Percentiles rank a stretch among this genome's conserved stretches.
phyloP scores from a whole-genome alignment of 768 basidiomycete genomes.

The Suillus ampliporus region DNA sequence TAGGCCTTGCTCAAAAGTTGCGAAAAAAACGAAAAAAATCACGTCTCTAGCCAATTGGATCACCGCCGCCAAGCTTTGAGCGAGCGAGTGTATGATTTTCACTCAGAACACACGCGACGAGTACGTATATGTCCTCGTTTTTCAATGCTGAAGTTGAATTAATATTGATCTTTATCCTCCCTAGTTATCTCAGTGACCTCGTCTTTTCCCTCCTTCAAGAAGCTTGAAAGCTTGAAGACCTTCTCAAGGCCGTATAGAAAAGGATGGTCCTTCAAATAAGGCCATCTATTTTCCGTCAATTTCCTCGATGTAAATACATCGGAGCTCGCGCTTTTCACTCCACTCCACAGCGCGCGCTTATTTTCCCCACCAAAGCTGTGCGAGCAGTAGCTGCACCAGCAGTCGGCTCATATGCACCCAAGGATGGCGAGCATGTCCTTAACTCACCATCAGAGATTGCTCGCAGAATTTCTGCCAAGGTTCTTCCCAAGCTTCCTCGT shows the following conservation, averaged over 20 bases:
- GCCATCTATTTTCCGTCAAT: conserved; percentile 17
- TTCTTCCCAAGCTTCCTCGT: conserved; percentile 88
- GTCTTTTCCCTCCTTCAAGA: conserved; percentile 31
- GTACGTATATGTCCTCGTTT: conserved; percentile 27
- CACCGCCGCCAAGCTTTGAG: background rate
- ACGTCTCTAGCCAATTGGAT: background rate
- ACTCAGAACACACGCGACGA: conserved; percentile 41
- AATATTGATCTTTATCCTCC: background rate
- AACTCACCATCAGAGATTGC: conserved; percentile 96
- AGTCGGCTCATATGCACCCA: conserved; percentile 69
- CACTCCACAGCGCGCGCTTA: conserved; percentile 39
- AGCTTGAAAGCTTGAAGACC: conserved; percentile 16
- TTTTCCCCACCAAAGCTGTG: conserved; percentile 55
- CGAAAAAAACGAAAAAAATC: background rate
- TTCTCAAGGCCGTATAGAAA: background rate
- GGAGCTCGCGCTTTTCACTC: conserved; percentile 57
- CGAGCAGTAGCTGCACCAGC: conserved; percentile 77
- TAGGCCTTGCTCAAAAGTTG: background rate
- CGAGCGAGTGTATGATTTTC: conserved; percentile 36
- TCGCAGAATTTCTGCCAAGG: conserved; percentile 90
- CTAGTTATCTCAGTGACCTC: conserved; percentile 38
- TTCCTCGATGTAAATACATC: conserved; percentile 25
- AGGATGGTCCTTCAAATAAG: conserved; percentile 6
- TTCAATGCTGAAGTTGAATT: background rate
- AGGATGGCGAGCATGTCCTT: conserved; percentile 75